phyloP scores from a whole-genome alignment of 805 yeast genomes.

The Yarrowia sp. region DNA sequence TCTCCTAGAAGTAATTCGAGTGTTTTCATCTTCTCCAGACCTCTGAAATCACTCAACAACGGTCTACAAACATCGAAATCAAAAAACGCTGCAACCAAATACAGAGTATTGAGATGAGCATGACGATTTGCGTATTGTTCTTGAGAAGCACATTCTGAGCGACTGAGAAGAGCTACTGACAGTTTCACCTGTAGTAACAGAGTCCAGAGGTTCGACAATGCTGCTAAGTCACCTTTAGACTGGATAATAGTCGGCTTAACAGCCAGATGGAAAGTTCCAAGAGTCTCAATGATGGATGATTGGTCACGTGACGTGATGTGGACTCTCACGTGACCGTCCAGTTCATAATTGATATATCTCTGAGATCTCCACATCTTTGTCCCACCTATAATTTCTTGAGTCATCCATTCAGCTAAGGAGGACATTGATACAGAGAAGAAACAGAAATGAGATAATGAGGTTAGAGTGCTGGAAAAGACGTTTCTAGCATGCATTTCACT shows the following conservation, averaged over 20 bases:
- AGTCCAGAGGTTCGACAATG: neutral
- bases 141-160: neutral
- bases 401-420: constrained; percentile 12
- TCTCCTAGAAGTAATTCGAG: neutral
- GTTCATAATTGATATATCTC: constrained; percentile 11
- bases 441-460: neutral
- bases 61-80: neutral
- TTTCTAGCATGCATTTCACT: neutral
- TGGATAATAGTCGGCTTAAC: neutral
- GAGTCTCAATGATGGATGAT: neutral
- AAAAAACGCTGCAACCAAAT: neutral
- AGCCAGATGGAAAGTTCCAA: neutral
- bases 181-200: neutral
- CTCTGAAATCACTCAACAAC: neutral
- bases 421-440: neutral
- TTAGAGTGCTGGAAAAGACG: neutral
- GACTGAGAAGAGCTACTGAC: neutral
- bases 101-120: neutral
- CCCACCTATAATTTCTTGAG: neutral
- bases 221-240: neutral
- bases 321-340: neutral
- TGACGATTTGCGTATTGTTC: neutral
- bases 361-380: constrained; percentile 6
- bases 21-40: neutral
- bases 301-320: neutral